Base-by-base conservation (phyloP, 345 rosid genomes). In the Linum tenue region DNA sequence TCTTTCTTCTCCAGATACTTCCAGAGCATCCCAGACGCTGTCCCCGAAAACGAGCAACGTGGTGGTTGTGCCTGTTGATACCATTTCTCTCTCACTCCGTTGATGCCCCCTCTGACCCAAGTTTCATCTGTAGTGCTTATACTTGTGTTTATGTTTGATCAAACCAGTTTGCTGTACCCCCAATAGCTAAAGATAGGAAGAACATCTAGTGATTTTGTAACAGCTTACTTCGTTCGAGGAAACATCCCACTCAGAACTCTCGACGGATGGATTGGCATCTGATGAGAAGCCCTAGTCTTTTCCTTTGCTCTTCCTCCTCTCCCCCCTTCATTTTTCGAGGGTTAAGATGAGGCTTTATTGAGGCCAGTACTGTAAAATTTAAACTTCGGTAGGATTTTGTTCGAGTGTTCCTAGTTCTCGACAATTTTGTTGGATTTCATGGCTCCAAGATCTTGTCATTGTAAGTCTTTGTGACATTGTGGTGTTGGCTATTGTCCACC, bases 11-110 rank as follows among this genome's bases (percentile, higher is more conserved):
- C 76, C 84, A 92, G 98, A 83, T 92, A 92, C 79, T 92, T 92
- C 79, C 95, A 89, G 71, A 91, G 91, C 50, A 79, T 86, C 59
- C 91, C 92, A 0, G 95, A 87, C 55, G 83, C 83, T 51, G 85
- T 76, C 43, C 72, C 90, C 0, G 95, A 87, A 77, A 80, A 74
- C n/a, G 97, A 87, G 75, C 97, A 87, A 75, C 78, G 92, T 74
- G 85, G 98, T 36, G 95, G 98, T 11, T 92, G 98, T 67, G 85
- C 98, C 37, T 92, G 97, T 75, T 92, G 82, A 92, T 9, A 38
- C 51, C 53, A 15, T 48, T 15, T 7, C 53, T 48, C 53, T 4
- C 10, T 2, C 53, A 6, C 9, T 48, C 53, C 14, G 48, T 42
- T 42, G 5, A 42, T 42, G 9, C 9, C 48, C 5, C 9, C 1